Percentiles rank a stretch among this genome's conserved stretches.
Evolutionary conservation across 2,329 filamentous ascomycete genomes (phyloP).

Genomic region (Paracorniculantispora psalliotae): DNA sequence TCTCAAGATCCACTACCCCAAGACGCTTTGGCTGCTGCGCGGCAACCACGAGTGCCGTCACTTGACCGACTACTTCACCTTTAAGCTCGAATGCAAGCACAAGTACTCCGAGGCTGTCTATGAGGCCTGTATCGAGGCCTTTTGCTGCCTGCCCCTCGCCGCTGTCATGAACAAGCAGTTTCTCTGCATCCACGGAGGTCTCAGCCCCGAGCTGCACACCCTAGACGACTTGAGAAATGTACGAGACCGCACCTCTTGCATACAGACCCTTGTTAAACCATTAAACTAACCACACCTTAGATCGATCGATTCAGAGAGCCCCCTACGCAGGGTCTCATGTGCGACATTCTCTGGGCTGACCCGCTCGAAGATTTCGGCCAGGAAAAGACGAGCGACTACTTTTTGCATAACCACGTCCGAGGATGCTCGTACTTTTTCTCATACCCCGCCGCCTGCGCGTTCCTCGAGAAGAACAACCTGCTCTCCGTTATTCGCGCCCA

Average conservation of each 20-base stretch:
- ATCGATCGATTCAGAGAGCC: slow-evolving; percentile 98
- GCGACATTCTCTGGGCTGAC: slow-evolving; percentile 98
- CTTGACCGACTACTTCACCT: slow-evolving; percentile 99
- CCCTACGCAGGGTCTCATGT: slow-evolving; percentile 96
- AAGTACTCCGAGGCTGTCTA: slow-evolving; percentile 97
- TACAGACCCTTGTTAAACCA: background rate
- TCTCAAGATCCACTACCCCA: slow-evolving; percentile 98
- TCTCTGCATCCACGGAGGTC: slow-evolving; percentile 92
- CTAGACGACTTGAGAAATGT: slow-evolving; percentile 89
- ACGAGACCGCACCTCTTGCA: slow-evolving; percentile 27
- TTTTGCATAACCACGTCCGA: slow-evolving; percentile 95
- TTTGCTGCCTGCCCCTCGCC: slow-evolving; percentile 87
- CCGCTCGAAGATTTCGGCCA: slow-evolving; percentile 97
- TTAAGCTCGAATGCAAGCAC: slow-evolving; percentile 99
- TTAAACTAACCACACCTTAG: slow-evolving; percentile 27
- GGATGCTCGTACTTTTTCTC: slow-evolving; percentile 99
- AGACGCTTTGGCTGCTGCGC: slow-evolving; percentile 92
- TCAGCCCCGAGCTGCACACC: slow-evolving; percentile 93
- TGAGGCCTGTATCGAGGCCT: slow-evolving; percentile 97
- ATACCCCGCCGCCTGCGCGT: slow-evolving; percentile 92
- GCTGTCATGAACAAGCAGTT: slow-evolving; percentile 99
- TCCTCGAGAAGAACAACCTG: slow-evolving; percentile 98
- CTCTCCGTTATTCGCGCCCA: slow-evolving; percentile 96
- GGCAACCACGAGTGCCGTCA: slow-evolving; percentile 99
- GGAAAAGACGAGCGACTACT: slow-evolving; percentile 97